phyloP scores from a whole-genome alignment of 768 basidiomycete genomes.

The Lactifluus pinguis region DNA sequence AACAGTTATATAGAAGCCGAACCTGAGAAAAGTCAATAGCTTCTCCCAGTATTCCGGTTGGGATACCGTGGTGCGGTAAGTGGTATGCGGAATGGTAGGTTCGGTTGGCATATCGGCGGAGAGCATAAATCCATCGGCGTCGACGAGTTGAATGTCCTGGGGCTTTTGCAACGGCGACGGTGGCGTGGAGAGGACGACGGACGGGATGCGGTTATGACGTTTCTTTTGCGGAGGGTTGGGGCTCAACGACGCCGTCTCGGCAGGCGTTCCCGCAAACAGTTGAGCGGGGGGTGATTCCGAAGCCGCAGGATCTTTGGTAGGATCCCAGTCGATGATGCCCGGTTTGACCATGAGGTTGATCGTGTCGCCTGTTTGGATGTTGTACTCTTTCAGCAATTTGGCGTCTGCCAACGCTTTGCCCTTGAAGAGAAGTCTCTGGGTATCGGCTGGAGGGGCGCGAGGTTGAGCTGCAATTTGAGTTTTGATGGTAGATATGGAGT shows the following conservation, averaged over 20 bases:
- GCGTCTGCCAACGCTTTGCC: slow-evolving; percentile 88
- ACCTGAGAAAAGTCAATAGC: slow-evolving; percentile 58
- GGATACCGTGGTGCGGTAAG: slow-evolving; percentile 61
- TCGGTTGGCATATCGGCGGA: slow-evolving; percentile 23
- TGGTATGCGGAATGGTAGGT: slow-evolving; percentile 22
- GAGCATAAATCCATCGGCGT: slow-evolving; percentile 49
- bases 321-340: slow-evolving; percentile 51
- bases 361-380: slow-evolving; percentile 67
- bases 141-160: slow-evolving; percentile 56
- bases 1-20: slow-evolving; percentile 23
- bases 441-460: slow-evolving; percentile 66
- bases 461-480: slow-evolving; percentile 55
- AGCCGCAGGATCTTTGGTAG: slow-evolving; percentile 28
- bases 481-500: slow-evolving; percentile 78
- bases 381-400: slow-evolving; percentile 89
- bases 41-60: slow-evolving; percentile 75
- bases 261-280: background rate
- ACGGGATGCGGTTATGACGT: slow-evolving; percentile 60
- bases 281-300: slow-evolving; percentile 21
- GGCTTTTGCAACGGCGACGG: slow-evolving; percentile 39
- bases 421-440: slow-evolving; percentile 82
- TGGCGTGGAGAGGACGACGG: slow-evolving; percentile 69
- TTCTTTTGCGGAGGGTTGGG: slow-evolving; percentile 23
- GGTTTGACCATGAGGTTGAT: slow-evolving; percentile 85
- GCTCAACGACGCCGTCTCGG: slow-evolving; percentile 2